Evolutionary conservation across 2,329 filamentous ascomycete species (phyloP), one percentile per base, ranked within the genome.

Genomic region (Diaporthe destruens): DNA sequence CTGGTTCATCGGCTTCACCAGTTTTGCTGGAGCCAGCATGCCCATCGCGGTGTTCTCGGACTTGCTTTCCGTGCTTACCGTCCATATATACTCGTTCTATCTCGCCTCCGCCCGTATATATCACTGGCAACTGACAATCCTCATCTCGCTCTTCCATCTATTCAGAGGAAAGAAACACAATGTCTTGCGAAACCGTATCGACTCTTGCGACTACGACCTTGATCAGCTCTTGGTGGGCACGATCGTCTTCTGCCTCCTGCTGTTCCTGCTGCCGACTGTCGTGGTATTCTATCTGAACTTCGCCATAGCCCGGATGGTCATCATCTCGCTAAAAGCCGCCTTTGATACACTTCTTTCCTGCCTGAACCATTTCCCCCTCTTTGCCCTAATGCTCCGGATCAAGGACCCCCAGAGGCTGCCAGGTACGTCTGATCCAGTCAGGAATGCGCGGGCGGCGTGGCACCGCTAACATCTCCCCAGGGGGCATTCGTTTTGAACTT

Each of bases 131-230:
- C 91, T 99, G 74, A 97, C 93, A 4, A 98, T 99, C 75, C 92
- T 99, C 76, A 92, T 96, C 76, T 98, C 96, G 14, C 90, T 99
- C n/a, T 99, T 99, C 82, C 97, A 99, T 81, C 91, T 99, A 12
- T 99, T 99, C 80, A 94, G 96, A 42, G 97, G 96, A 72, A 98
- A 98, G 85, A 99, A 99, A 82, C 93, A 97, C 80, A 99, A 99
- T 77, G 93, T 99, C 20, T 89, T 99, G 29, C 93, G 97, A 74
- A 98, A 98, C 80, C 95, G 96, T 83, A 98, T 99, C 78, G 96
- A 99, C 81, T 98, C 95, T 59, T 99, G 96, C 86, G 96, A 98
- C 84, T 99, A 99, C 83, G 96, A 98, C 80, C 89, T 99, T 32
- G 96, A 99, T 80, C 97, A 99, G 83, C 89, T 99, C 5, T 91